Conservation (phyloP, 192 early-diverging fungal genomes). For the Backusella australiensis region DNA sequence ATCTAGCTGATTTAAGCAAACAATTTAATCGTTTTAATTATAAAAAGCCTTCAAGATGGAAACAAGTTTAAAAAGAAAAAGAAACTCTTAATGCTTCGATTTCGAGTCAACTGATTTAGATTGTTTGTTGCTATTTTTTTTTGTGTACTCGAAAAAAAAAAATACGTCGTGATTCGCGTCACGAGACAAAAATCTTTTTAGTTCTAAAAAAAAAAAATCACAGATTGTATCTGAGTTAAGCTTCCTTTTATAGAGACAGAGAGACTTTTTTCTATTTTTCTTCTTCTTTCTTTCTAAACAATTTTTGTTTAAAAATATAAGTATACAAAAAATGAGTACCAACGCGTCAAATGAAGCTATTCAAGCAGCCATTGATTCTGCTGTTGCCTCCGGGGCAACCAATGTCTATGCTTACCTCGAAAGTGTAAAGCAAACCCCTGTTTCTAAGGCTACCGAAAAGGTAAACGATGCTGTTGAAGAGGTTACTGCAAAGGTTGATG, state of each 20-base stretch:
- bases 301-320: background rate
- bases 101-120: background rate
- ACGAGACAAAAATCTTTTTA: background rate
- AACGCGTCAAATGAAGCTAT: conserved; percentile 9
- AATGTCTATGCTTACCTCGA: conserved; percentile 12
- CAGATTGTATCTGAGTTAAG: background rate
- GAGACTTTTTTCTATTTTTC: background rate
- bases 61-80: background rate
- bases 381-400: background rate
- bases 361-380: conserved; percentile 16
- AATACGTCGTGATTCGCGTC: background rate
- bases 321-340: background rate
- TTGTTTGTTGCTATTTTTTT: background rate
- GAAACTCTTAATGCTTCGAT: background rate
- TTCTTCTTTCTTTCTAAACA: background rate
- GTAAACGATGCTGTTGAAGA: background rate
- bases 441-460: background rate
- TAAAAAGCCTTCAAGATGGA: background rate
- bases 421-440: background rate
- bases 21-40: background rate
- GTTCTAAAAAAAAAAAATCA: background rate
- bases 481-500: background rate
- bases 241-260: background rate
- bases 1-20: background rate
- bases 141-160: background rate